Conservation (phyloP, 352 stramenopile species). For the Pythium sukuiense region DNA sequence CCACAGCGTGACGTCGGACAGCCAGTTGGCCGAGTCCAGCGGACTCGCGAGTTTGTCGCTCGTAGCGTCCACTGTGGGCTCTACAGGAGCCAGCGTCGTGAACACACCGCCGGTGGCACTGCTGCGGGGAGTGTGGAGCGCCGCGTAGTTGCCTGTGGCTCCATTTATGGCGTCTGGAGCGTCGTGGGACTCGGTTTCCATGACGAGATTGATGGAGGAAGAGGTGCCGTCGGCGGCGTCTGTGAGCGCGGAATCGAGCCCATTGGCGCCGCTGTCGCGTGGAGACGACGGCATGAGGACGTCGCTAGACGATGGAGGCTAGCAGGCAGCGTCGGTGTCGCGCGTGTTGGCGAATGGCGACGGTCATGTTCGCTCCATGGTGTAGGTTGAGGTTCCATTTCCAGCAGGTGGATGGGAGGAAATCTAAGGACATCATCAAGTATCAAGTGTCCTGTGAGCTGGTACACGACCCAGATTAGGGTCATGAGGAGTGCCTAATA, state of each 20-base stretch:
- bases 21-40: constrained; percentile 13
- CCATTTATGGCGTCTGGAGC: background rate
- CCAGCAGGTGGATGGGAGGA: background rate
- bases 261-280: background rate
- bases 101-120: background rate
- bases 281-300: background rate
- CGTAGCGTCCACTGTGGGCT: background rate
- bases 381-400: constrained; percentile 5
- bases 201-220: background rate
- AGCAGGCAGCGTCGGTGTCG: background rate
- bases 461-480: background rate
- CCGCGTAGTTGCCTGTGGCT: background rate
- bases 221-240: background rate
- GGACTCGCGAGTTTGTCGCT: constrained; percentile 4
- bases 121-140: background rate
- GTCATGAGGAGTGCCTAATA: background rate
- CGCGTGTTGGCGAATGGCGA: background rate
- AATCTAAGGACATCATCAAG: background rate
- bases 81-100: background rate
- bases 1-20: constrained; percentile 29
- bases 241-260: background rate
- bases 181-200: background rate
- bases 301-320: background rate
- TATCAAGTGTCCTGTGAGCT: background rate
- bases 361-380: background rate